Evolutionary conservation across 208 protist genomes (phyloP).

Genomic region (Porcisia deanei): DNA sequence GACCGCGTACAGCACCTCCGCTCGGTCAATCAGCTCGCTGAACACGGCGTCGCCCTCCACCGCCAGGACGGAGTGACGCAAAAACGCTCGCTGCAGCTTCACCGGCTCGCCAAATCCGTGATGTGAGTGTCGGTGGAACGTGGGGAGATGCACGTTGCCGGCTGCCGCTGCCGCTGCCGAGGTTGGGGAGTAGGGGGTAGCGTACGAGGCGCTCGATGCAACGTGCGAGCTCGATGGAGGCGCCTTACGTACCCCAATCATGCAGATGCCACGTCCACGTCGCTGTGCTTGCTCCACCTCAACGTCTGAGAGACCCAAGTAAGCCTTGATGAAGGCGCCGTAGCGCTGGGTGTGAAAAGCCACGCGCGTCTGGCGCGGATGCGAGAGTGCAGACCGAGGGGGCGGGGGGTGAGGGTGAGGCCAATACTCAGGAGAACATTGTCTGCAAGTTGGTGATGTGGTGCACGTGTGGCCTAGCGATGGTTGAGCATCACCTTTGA

Average conservation of each 20-base stretch:
- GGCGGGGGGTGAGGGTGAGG: constrained; percentile 34
- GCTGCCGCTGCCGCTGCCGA: neutral
- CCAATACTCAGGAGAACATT: constrained; percentile 1
- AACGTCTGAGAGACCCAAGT: constrained; percentile 54
- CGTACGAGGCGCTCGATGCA: neutral
- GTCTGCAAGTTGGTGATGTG: neutral
- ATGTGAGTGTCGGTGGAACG: constrained; percentile 1
- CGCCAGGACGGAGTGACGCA: constrained; percentile 76
- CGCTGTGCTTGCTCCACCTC: constrained; percentile 55
- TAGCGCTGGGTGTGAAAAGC: constrained; percentile 70
- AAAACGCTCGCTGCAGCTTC: constrained; percentile 41
- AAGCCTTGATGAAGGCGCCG: constrained; percentile 65
- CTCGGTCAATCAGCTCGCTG: constrained; percentile 51
- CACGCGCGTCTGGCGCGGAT: constrained; percentile 26
- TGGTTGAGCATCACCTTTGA: neutral
- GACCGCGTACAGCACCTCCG: constrained; percentile 40
- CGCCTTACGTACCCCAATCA: constrained; percentile 53
- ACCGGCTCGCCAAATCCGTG: constrained; percentile 23
- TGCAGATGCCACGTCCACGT: constrained; percentile 52
- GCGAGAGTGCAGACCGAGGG: constrained; percentile 15
- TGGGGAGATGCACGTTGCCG: neutral
- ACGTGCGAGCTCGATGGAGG: constrained; percentile 13
- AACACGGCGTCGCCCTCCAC: constrained; percentile 88
- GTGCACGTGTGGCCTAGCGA: neutral
- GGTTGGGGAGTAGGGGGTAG: neutral